Evolutionary conservation across 495 filamentous ascomycete species (phyloP).

Genomic region (Trichoderma gamsii): DNA sequence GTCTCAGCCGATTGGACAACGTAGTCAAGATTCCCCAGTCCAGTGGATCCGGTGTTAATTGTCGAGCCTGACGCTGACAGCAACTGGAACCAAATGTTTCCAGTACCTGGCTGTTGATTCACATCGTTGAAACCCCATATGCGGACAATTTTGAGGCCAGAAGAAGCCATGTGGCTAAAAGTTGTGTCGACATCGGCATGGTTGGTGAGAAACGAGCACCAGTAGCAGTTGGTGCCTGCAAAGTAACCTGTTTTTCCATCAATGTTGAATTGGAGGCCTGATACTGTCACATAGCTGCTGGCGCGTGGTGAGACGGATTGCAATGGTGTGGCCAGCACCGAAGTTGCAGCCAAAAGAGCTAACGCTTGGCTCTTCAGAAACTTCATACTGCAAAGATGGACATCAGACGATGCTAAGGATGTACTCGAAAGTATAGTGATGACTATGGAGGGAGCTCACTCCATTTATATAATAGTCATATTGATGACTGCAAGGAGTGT

Average conservation of each 20-base stretch:
- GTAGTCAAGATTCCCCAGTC: constrained; percentile 59
- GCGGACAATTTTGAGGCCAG: constrained; percentile 62
- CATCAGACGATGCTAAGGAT: neutral
- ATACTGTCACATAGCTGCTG: constrained; percentile 6
- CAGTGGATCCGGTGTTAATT: constrained; percentile 62
- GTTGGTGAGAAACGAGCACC: constrained; percentile 62
- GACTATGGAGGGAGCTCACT: too few species aligned
- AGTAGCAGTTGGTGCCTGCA: constrained; percentile 69
- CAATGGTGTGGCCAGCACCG: neutral
- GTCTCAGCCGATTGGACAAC: constrained; percentile 50
- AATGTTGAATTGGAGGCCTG: constrained; percentile 46
- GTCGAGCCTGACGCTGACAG: constrained; percentile 46
- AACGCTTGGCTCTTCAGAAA: neutral
- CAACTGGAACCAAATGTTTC: constrained; percentile 56
- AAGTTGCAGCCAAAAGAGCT: neutral
- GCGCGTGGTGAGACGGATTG: neutral
- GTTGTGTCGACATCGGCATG: constrained; percentile 59
- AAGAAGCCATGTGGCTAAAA: constrained; percentile 39
- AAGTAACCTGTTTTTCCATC: constrained; percentile 57
- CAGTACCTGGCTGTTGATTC: constrained; percentile 33
- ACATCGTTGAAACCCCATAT: constrained; percentile 69
- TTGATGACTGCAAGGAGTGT: too few species aligned
- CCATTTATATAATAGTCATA: too few species aligned
- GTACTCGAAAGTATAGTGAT: too few species aligned
- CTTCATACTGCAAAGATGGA: neutral